Conservation (phyloP, 257 asterid species). For the Apocynum venetum region DNA sequence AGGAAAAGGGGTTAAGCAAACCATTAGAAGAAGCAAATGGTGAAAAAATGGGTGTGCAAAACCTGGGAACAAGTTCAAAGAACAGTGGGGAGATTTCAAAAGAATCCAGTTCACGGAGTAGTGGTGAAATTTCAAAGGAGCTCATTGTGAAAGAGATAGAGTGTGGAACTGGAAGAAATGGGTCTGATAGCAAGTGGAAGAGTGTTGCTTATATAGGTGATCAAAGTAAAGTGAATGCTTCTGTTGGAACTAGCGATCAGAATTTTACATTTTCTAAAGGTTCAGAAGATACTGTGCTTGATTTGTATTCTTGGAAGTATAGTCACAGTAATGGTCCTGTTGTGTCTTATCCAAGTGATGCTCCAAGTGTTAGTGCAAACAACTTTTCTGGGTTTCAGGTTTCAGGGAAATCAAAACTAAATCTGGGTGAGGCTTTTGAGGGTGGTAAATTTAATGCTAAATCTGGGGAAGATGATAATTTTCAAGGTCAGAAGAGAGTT, state of each 20-base stretch:
- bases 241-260: slow-evolving; percentile 51
- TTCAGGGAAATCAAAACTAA: slow-evolving; percentile 42
- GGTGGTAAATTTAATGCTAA: slow-evolving; percentile 37
- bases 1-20: slow-evolving; percentile 47
- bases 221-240: slow-evolving; percentile 43
- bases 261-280: slow-evolving; percentile 51
- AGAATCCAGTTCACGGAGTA: slow-evolving; percentile 21
- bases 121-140: slow-evolving; percentile 45
- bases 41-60: slow-evolving; percentile 34
- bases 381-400: slow-evolving; percentile 52
- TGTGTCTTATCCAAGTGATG: slow-evolving; percentile 42
- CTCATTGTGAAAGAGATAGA: slow-evolving; percentile 87
- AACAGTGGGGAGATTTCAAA: slow-evolving; percentile 35
- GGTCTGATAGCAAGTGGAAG: slow-evolving; percentile 52
- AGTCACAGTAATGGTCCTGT: slow-evolving; percentile 45
- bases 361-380: slow-evolving; percentile 27
- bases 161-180: slow-evolving; percentile 57
- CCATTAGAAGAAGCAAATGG: slow-evolving; percentile 50
- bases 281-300: slow-evolving; percentile 60
- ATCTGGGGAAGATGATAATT: slow-evolving; percentile 38
- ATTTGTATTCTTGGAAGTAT: slow-evolving; percentile 56
- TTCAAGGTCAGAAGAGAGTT: slow-evolving; percentile 50
- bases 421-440: slow-evolving; percentile 37
- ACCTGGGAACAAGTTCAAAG: slow-evolving; percentile 25
- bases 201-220: slow-evolving; percentile 40